Base-by-base conservation (phyloP, 352 stramenopile genomes). In the Pythium brassicae region DNA sequence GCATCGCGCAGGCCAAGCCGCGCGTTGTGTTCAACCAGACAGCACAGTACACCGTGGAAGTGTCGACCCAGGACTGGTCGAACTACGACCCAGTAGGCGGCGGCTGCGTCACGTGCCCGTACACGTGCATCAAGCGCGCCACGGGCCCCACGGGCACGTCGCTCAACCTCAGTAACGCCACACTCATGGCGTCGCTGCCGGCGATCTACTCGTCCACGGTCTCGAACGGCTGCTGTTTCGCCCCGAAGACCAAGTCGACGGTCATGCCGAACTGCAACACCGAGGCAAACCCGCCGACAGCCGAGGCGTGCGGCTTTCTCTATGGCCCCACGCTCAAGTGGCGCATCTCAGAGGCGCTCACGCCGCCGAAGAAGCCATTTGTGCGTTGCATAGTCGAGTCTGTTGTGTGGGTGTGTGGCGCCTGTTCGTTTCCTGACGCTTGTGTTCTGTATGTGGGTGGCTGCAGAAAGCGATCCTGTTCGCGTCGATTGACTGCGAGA, bases 161-260 rank as follows among this genome's bases (percentile, higher is more conserved):
- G 53, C 83, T 95, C 61, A 95, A 95, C 66, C 57, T 79, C 0
- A 86, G 64, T 39, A 95, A 95, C 70, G 78, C 60, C 48, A 91
- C 85, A 47, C 66, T 81, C 61, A 82, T 86, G 58, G 67, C 76
- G 1, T 76, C 68, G 19, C 71, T 94, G 1, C 85, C 85, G 3
- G 57, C 69, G 45, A 87, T 95, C 60, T 95, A 95, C 70, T 81
- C 73, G 46, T 50, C 66, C 25, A 72, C 83, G 3, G 61, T 67
- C 23, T 72, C 66, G 51, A 95, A 95, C 62, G 85, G 85, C 43
- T 95, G 85, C 68, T 95, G 85, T 71, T 95, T 90, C 62, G 72
- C 83, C 11, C 35, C 63, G 22, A 61, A 63, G 49, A 55, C 52
- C 51, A 68, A 81, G 46, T 65, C 71, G 15, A 74, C 68, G 3